Evolutionary conservation across 1,139 yeast species (phyloP).

Genomic region (Maudiozyma humilis): DNA sequence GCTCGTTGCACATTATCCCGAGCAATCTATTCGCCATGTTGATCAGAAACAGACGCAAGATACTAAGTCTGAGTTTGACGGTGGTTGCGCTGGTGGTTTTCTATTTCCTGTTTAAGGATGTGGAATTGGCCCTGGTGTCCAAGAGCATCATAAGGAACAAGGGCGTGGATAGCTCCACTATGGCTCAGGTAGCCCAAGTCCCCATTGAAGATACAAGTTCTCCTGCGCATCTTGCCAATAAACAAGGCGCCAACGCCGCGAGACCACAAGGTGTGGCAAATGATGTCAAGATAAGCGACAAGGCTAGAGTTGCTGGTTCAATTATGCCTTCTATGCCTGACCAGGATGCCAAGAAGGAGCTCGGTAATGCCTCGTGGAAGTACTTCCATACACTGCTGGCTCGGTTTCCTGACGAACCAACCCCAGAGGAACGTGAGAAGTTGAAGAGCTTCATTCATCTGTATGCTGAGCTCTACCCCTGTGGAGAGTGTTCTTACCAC

Average conservation of each 20-base stretch:
- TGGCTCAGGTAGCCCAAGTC: background rate
- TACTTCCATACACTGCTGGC: constrained; percentile 84
- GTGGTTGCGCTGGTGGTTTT: background rate
- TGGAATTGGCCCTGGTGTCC: constrained; percentile 2
- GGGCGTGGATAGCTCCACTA: background rate
- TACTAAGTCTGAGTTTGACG: constrained; percentile 4
- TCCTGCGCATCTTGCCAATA: background rate
- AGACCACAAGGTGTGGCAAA: background rate
- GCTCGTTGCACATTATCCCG: no score
- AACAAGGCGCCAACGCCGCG: background rate
- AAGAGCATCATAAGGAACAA: background rate
- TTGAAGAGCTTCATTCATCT: constrained; percentile 45
- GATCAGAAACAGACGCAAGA: constrained; percentile 7
- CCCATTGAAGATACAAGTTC: background rate
- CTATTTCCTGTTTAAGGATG: constrained; percentile 3
- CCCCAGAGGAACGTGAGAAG: constrained; percentile 52
- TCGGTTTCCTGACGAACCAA: constrained; percentile 80
- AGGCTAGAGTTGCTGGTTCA: constrained; percentile 11
- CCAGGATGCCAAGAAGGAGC: constrained; percentile 37
- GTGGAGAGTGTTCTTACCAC: constrained; percentile 94
- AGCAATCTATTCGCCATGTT: no score
- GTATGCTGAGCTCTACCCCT: constrained; percentile 78
- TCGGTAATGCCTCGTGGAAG: constrained; percentile 87
- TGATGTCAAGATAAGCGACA: constrained; percentile 1
- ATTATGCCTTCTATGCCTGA: constrained; percentile 85